Base-by-base conservation (phyloP, 192 early-diverging fungal species). In the Radiomyces spectabilis region DNA sequence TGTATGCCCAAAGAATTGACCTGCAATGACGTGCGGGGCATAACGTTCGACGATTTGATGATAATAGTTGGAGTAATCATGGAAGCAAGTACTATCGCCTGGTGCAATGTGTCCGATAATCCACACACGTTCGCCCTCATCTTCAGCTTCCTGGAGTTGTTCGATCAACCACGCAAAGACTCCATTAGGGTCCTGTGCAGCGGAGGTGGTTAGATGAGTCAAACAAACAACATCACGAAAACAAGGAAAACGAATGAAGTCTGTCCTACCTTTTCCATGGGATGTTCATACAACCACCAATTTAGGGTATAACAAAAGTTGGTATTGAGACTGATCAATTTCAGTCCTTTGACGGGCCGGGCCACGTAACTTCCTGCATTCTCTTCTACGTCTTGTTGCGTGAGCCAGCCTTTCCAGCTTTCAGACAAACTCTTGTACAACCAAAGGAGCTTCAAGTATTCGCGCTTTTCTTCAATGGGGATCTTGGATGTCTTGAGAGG, bases 261-360 rank as follows among this genome's bases (percentile, higher is more conserved):
- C n/a, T n/a, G n/a, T n/a, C n/a, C n/a, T n/a, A n/a, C n/a, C n/a
- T n/a, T n/a, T n/a, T n/a, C n/a, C n/a, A n/a, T n/a, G 16, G 59
- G 59, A 15, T 65, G 34, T 16, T 60, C 65, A 56, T 76, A 71
- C 8, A 78, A 59, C 68, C 75, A 80, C 53, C 69, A 77, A 66
- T 82, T 80, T 9, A 74, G 15, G 21, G 63, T 73, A 46, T 82
- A 82, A 24, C 78, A 82, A 38, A 78, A 82, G 51, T 80, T 82
- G 37, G 73, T 82, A 43, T 82, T 82, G 5, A 82, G 26, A 6
- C 70, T 71, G 37, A 82, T 71, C 21, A 82, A 51, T 21, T 71
- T 67, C 15, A 82, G 39, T 0, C 73, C 76, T 35, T 63, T 59
- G 2, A 51, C 29, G 18, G 78, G 78, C 47, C 68, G 70, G 1